Evolutionary conservation across 1,139 yeast species (phyloP).

Genomic region (Nakaseomyces bracarensis): DNA sequence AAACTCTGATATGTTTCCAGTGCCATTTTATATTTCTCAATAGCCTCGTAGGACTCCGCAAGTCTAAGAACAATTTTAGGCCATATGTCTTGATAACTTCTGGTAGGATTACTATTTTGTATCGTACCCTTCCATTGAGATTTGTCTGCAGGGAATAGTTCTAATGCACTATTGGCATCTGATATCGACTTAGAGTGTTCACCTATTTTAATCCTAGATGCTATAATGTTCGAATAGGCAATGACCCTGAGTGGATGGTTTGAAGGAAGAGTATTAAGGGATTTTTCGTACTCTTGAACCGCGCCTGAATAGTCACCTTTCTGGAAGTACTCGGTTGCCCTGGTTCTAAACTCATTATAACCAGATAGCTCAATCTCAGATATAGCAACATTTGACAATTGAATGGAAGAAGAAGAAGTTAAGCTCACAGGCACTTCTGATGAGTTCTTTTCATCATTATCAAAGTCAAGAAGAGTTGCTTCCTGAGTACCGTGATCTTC

Average conservation of each 20-base stretch:
- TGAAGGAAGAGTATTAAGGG: constrained; percentile 55
- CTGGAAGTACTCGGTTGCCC: constrained; percentile 57
- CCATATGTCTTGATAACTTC: constrained; percentile 63
- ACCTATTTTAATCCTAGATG: constrained; percentile 64
- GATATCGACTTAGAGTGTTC: constrained; percentile 55
- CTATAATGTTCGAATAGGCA: constrained; percentile 68
- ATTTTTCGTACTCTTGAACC: constrained; percentile 48
- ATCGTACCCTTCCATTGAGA: constrained; percentile 23
- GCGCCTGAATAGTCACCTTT: constrained; percentile 80
- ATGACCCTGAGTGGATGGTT: constrained; percentile 61
- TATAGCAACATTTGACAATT: constrained; percentile 15
- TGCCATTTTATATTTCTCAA: constrained; percentile 63
- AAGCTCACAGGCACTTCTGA: neutral
- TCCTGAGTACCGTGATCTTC: constrained; percentile 6
- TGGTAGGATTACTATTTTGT: constrained; percentile 43
- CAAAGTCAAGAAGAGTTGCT: constrained; percentile 21
- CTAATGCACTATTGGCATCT: constrained; percentile 50
- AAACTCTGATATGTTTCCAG: constrained; percentile 51
- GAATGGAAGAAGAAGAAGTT: neutral
- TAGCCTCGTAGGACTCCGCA: constrained; percentile 78
- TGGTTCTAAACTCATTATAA: constrained; percentile 43
- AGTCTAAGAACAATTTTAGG: constrained; percentile 56
- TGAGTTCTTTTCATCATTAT: constrained; percentile 4
- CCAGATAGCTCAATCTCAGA: constrained; percentile 29
- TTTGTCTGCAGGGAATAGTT: constrained; percentile 41